Base-by-base conservation (phyloP, 345 rosid genomes). In the Carallia brachiata region DNA sequence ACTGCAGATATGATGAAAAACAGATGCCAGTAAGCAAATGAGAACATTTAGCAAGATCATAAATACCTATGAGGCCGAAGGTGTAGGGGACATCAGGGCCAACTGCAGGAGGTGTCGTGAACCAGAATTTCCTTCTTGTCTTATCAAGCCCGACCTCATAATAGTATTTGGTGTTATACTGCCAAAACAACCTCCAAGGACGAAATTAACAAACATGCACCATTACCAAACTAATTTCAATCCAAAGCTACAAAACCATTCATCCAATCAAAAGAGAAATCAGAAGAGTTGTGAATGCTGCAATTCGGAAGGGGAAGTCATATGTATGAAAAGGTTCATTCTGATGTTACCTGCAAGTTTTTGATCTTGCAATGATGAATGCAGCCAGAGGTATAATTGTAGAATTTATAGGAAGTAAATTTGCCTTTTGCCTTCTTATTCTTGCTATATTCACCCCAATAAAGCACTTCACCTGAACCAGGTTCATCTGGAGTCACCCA, bases 401-500 rank as follows among this genome's bases (percentile, higher is more conserved):
- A 78, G 71, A 18, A 94, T 62, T 72, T 82, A 67, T 94, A 94
- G 47, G 85, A 81, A 13, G 30, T 32, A 56, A 67, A 30, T 74
- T 80, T 82, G 76, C 97, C 97, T 57, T 67, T 52, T 1, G 90
- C 90, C 71, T 54, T 61, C 82, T 84, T 88, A 3, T 71, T 34
- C 27, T 76, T 39, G 75, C 80, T 75, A 44, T 75, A 72, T 40
- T 91, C 70, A 47, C 80, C 79, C 98, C 98, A 94, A 64, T 91
- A 94, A 74, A 75, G 7, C 63, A 94, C 95, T 19, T 15, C 64
- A 55, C 69, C 83, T n/a, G 96, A 84, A 60, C 93, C 91, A 17
- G 88, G 78, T 48, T 86, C 88, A 61, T 84, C 84, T 73, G 62
- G 68, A 27, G 97, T 94, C 72, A 94, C 93, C 98, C 98, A 94